phyloP scores from a whole-genome alignment of 2,329 filamentous ascomycete genomes.

The Exophiala oligosperma region DNA sequence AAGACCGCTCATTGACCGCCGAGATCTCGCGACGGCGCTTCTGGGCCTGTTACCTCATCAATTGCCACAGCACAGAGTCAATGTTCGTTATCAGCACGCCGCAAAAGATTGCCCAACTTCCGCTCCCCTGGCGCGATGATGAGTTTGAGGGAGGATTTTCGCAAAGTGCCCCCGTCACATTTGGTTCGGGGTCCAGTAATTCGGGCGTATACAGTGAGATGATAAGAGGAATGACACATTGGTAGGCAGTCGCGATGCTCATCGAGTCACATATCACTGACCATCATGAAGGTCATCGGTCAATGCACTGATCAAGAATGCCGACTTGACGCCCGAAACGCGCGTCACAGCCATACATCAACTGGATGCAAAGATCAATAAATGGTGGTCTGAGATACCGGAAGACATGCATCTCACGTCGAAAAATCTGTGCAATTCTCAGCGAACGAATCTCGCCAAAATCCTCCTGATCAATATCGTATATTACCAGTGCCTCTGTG shows the following conservation, averaged over 20 bases:
- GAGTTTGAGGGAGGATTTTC: conserved; percentile 5
- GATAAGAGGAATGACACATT: conserved; percentile 12
- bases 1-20: not conserved
- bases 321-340: too few relatives aligned
- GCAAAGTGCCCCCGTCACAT: not conserved
- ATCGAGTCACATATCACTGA: too few relatives aligned
- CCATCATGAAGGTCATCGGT: too few relatives aligned
- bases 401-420: too few relatives aligned
- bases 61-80: conserved; percentile 12
- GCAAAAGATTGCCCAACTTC: not conserved
- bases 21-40: conserved; percentile 14
- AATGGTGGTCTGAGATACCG: too few relatives aligned
- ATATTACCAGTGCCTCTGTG: conserved; percentile 9
- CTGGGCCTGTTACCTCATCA: conserved; percentile 18
- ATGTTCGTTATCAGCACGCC: not conserved
- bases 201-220: conserved; percentile 8
- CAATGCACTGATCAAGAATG: too few relatives aligned
- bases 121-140: conserved; percentile 12
- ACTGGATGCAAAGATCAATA: too few relatives aligned
- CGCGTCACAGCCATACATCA: too few relatives aligned
- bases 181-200: conserved; percentile 6
- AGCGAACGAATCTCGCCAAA: too few relatives aligned
- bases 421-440: too few relatives aligned
- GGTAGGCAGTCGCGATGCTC: not conserved
- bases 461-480: conserved; percentile 3